Conservation (phyloP, 2,329 filamentous ascomycete species). For the Colletotrichum australisinense region DNA sequence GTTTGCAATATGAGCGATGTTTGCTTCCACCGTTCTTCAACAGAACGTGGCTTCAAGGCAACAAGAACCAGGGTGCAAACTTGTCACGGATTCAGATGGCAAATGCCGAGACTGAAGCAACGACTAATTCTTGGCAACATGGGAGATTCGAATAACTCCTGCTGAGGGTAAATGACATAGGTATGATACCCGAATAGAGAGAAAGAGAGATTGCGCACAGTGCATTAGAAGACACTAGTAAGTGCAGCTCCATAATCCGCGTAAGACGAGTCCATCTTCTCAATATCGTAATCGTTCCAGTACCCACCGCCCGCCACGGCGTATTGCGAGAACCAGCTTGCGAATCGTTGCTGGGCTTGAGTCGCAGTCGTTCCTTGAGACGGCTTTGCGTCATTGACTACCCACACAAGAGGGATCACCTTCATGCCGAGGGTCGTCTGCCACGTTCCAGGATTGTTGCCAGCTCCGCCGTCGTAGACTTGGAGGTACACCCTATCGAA, state of each 20-base stretch:
- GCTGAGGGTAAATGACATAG: background rate
- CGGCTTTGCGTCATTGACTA: conserved; percentile 59
- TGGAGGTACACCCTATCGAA: conserved; percentile 56
- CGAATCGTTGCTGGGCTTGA: conserved; percentile 50
- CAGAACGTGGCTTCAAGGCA: background rate
- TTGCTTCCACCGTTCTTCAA: background rate
- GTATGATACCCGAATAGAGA: background rate
- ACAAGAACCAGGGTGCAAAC: background rate
- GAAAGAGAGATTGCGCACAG: background rate
- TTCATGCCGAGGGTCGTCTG: conserved; percentile 50
- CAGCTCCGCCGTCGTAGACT: conserved; percentile 57
- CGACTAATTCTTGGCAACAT: background rate
- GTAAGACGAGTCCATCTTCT: conserved; percentile 55
- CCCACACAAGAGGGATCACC: conserved; percentile 57
- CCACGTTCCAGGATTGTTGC: conserved; percentile 53
- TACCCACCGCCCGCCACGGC: conserved; percentile 53
- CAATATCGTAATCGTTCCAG: conserved; percentile 60
- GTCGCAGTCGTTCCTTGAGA: conserved; percentile 49
- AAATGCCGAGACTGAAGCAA: background rate
- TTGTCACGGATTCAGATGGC: background rate
- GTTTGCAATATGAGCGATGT: background rate
- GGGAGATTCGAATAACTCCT: background rate
- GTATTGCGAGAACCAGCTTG: conserved; percentile 44
- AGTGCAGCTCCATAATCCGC: conserved; percentile 44
- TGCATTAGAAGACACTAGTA: conserved; percentile 39